These are phyloP conservation scores for Parastagonospora avenae DNA, from an alignment of 2,329 filamentous ascomycete genomes.

Conservation along the genomic window DNA sequence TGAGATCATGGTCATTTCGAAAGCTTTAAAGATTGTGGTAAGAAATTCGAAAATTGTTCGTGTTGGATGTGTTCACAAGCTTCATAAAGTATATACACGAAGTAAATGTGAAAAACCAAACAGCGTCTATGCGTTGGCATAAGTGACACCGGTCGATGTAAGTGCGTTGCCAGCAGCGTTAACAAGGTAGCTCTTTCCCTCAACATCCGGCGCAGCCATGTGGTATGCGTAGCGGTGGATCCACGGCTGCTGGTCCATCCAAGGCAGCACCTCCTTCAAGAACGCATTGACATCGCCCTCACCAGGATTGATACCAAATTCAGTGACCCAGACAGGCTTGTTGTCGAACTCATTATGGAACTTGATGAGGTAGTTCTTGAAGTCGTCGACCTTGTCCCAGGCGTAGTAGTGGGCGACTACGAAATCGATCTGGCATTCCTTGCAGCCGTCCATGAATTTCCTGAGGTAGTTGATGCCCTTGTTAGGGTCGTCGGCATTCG, in stretches of 20 bases:
- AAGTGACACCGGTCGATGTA: slow-evolving; percentile 24
- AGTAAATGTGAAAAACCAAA: slow-evolving; percentile 13
- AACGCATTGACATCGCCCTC: slow-evolving; percentile 32
- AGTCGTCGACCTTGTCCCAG: slow-evolving; percentile 35
- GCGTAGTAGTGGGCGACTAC: slow-evolving; percentile 47
- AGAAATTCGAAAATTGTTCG: too few relatives aligned
- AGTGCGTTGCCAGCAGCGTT: slow-evolving; percentile 24
- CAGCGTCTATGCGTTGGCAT: slow-evolving; percentile 10
- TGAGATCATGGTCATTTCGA: too few relatives aligned
- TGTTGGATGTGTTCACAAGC: not conserved
- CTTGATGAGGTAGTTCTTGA: slow-evolving; percentile 46
- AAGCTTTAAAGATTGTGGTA: too few relatives aligned
- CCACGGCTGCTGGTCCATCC: slow-evolving; percentile 39
- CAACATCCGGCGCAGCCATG: slow-evolving; percentile 29
- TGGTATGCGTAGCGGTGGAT: slow-evolving; percentile 44
- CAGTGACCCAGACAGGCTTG: slow-evolving; percentile 45
- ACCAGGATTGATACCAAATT: slow-evolving; percentile 35
- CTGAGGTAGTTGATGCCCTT: slow-evolving; percentile 41
- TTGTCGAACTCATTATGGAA: slow-evolving; percentile 32
- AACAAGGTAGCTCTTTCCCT: slow-evolving; percentile 21
- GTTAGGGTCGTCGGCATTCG: slow-evolving; percentile 30
- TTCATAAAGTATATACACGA: slow-evolving; percentile 6
- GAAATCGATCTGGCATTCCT: slow-evolving; percentile 42
- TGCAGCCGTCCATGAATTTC: slow-evolving; percentile 32
- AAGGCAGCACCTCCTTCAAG: slow-evolving; percentile 39